Evolutionary conservation across 768 basidiomycete genomes (phyloP).

Genomic region (Kwoniella newhampshirensis): DNA sequence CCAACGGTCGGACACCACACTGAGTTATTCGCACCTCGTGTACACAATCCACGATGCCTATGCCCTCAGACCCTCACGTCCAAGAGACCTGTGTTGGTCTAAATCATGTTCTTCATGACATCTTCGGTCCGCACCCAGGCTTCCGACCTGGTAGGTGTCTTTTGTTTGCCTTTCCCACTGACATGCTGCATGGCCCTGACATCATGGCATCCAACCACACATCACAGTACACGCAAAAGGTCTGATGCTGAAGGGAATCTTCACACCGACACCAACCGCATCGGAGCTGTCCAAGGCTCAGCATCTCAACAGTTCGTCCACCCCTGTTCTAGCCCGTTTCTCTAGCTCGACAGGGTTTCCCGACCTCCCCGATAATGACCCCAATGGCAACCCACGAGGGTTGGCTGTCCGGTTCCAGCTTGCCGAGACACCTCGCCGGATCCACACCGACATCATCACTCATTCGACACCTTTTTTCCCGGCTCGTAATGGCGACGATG

Average conservation of each 20-base stretch:
- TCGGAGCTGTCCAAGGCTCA: conserved; percentile 19
- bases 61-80: conserved; percentile 4
- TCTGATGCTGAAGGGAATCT: conserved; percentile 17
- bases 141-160: conserved; percentile 17
- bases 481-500: conserved; percentile 20
- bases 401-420: conserved; percentile 28
- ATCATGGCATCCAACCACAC: background rate
- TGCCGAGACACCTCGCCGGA: conserved; percentile 8
- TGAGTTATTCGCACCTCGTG: too few relatives aligned
- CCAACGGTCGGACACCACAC: too few relatives aligned
- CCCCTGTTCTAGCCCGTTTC: conserved; percentile 22
- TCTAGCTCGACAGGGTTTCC: conserved; percentile 28
- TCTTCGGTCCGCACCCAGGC: conserved; percentile 15
- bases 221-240: conserved; percentile 27
- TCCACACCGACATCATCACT: conserved; percentile 37
- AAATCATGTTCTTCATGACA: conserved; percentile 1
- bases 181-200: background rate
- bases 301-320: conserved; percentile 22
- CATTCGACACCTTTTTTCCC: conserved; percentile 32
- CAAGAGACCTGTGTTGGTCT: conserved; percentile 1
- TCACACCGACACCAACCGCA: conserved; percentile 22
- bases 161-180: background rate
- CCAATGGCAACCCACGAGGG: conserved; percentile 32
- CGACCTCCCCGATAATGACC: conserved; percentile 28
- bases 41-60: conserved; percentile 16